Conservation (phyloP, 176 grass and related monocot genomes). For the Zea luxurians region DNA sequence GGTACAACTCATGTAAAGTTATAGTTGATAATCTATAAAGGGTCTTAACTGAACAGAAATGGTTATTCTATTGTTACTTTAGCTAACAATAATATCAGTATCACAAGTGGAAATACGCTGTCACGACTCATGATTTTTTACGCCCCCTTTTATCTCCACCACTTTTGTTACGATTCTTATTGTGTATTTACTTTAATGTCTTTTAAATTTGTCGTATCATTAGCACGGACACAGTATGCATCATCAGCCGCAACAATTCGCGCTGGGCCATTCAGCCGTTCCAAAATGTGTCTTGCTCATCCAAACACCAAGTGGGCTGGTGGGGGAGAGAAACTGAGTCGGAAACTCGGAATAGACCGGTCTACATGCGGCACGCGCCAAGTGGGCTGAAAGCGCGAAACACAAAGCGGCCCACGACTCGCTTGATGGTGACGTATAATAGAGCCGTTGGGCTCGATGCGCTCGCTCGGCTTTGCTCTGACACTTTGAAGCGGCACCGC, state of each 20-base stretch:
- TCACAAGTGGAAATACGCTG: too few species aligned
- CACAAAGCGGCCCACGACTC: not conserved
- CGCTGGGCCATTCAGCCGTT: not conserved
- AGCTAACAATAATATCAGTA: too few species aligned
- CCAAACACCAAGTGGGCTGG: too few species aligned
- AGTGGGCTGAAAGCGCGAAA: not conserved
- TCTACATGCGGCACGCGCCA: not conserved
- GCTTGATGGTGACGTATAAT: slow-evolving; percentile 13
- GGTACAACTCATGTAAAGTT: too few species aligned
- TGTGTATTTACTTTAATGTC: not conserved
- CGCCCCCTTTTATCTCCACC: too few species aligned
- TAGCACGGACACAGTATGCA: not conserved
- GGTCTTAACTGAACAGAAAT: too few species aligned
- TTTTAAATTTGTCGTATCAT: too few species aligned
- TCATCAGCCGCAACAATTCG: not conserved
- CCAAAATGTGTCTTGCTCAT: not conserved
- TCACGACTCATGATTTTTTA: too few species aligned
- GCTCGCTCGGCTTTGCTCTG: not conserved
- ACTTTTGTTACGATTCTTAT: not conserved
- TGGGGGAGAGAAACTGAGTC: too few species aligned
- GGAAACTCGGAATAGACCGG: not conserved
- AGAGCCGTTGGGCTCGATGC: slow-evolving; percentile 46
- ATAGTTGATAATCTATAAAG: too few species aligned
- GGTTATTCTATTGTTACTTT: too few species aligned
- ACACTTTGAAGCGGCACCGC: slow-evolving; percentile 34